A percentile compares a stretch with the other conserved stretches of the same genome.
Conservation (phyloP, 2,329 filamentous ascomycete genomes). For the Laburnicola sp. region DNA sequence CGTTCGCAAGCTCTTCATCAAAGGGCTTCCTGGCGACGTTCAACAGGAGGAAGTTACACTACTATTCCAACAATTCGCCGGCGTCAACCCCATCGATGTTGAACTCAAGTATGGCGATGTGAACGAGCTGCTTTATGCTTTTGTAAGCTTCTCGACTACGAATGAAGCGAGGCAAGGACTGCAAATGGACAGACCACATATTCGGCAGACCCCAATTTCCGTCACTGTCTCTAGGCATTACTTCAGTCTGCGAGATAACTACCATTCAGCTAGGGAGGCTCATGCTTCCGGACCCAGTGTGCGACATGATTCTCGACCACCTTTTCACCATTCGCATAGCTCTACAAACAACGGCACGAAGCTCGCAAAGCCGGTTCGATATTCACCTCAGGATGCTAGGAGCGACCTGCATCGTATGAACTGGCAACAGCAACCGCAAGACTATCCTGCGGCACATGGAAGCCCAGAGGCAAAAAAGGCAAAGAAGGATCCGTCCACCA, state of each 20-base stretch:
- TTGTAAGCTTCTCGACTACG: slow-evolving; percentile 9
- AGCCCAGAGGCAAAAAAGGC: slow-evolving; percentile 24
- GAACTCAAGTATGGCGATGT: background rate
- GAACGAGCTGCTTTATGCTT: slow-evolving; percentile 4
- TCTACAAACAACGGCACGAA: background rate
- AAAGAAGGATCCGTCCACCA: slow-evolving; percentile 18
- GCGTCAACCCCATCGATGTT: slow-evolving; percentile 2
- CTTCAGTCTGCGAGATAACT: too few relatives aligned
- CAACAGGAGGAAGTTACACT: slow-evolving; percentile 16
- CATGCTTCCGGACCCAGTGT: too few relatives aligned
- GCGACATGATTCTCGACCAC: background rate
- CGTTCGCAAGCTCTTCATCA: slow-evolving; percentile 34
- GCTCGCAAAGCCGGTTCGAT: slow-evolving; percentile 10
- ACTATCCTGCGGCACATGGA: background rate
- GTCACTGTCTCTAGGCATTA: slow-evolving; percentile 17
- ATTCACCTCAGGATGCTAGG: slow-evolving; percentile 44
- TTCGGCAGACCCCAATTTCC: slow-evolving; percentile 4
- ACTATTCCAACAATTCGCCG: slow-evolving; percentile 22
- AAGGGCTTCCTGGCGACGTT: slow-evolving; percentile 24
- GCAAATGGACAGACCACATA: background rate
- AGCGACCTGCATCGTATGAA: slow-evolving; percentile 30
- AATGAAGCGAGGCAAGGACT: slow-evolving; percentile 17
- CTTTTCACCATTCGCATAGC: background rate
- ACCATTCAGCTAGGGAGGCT: too few relatives aligned
- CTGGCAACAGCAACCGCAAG: slow-evolving; percentile 2